These are phyloP conservation scores for Citeromyces hawaiiensis DNA, from an alignment of 1,139 yeast species.

Conservation along the genomic window DNA sequence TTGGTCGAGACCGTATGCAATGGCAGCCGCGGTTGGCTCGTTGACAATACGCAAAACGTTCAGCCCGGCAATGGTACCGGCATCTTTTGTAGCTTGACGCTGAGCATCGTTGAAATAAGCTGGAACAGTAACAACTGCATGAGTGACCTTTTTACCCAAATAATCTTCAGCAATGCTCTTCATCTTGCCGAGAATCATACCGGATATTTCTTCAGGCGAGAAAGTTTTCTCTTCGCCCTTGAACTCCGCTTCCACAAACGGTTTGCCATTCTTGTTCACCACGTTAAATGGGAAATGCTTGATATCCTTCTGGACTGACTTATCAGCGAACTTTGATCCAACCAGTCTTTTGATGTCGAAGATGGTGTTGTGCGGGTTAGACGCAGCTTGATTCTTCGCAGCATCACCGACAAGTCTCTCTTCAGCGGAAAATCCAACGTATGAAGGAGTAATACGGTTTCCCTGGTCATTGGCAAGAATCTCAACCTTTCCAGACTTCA, in stretches of 20 bases:
- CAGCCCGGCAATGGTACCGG: slow-evolving; percentile 48
- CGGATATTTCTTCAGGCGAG: slow-evolving; percentile 85
- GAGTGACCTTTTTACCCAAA: slow-evolving; percentile 50
- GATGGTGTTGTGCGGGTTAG: slow-evolving; percentile 67
- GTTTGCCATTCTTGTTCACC: slow-evolving; percentile 61
- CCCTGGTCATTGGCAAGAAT: slow-evolving; percentile 93
- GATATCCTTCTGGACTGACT: slow-evolving; percentile 67
- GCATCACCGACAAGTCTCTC: slow-evolving; percentile 92
- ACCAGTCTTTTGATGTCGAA: slow-evolving; percentile 82
- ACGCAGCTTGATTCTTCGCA: slow-evolving; percentile 85
- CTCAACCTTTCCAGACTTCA: slow-evolving; percentile 86
- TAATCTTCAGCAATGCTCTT: slow-evolving; percentile 85
- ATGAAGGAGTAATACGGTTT: slow-evolving; percentile 88
- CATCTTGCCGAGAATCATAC: slow-evolving; percentile 88
- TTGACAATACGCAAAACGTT: slow-evolving; percentile 47
- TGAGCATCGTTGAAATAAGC: slow-evolving; percentile 52
- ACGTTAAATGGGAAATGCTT: slow-evolving; percentile 72
- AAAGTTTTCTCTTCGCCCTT: slow-evolving; percentile 58
- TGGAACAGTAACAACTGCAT: slow-evolving; percentile 67
- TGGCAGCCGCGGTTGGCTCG: slow-evolving; percentile 55
- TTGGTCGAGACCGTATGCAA: slow-evolving; percentile 57
- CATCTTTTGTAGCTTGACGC: slow-evolving; percentile 53
- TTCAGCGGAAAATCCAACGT: slow-evolving; percentile 73
- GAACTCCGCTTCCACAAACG: slow-evolving; percentile 62
- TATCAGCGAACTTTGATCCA: slow-evolving; percentile 67